A percentile compares a stretch with the other conserved stretches of the same genome.
phyloP scores from a whole-genome alignment of 352 stramenopile genomes.

The Phytophthora megakarya region DNA sequence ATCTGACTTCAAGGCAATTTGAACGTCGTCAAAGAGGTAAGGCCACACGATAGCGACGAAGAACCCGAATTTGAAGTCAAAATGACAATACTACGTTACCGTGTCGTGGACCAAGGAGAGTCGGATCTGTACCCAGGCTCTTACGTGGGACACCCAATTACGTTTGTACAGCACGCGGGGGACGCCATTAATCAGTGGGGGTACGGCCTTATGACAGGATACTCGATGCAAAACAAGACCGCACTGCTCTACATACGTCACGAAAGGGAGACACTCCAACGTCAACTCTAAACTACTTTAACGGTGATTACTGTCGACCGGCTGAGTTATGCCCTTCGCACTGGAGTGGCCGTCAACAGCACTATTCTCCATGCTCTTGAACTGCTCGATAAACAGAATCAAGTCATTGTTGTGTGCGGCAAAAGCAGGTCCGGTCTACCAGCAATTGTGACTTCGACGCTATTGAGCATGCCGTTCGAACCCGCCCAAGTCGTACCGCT shows the following conservation, averaged over 20 bases:
- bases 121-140: constrained; percentile 10
- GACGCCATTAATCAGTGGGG: constrained; percentile 3
- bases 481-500: background rate
- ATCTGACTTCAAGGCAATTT: background rate
- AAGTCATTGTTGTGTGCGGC: background rate
- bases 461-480: constrained; percentile 3
- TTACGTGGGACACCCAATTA: constrained; percentile 13
- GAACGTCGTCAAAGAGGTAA: background rate
- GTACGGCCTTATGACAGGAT: constrained; percentile 1
- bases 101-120: background rate
- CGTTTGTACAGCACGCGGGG: constrained; percentile 3
- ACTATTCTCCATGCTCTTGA: background rate
- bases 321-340: constrained; percentile 3
- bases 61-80: constrained; percentile 10
- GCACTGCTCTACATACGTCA: background rate
- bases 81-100: background rate
- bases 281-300: background rate
- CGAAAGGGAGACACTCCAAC: background rate
- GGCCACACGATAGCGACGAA: background rate
- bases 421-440: constrained; percentile 12
- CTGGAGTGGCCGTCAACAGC: background rate
- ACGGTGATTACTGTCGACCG: constrained; percentile 9
- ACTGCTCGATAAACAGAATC: constrained; percentile 8
- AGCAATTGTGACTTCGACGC: background rate
- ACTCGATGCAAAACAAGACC: background rate